Evolutionary conservation across 352 stramenopile species (phyloP).

Genomic region (Globisporangium sylvaticum): DNA sequence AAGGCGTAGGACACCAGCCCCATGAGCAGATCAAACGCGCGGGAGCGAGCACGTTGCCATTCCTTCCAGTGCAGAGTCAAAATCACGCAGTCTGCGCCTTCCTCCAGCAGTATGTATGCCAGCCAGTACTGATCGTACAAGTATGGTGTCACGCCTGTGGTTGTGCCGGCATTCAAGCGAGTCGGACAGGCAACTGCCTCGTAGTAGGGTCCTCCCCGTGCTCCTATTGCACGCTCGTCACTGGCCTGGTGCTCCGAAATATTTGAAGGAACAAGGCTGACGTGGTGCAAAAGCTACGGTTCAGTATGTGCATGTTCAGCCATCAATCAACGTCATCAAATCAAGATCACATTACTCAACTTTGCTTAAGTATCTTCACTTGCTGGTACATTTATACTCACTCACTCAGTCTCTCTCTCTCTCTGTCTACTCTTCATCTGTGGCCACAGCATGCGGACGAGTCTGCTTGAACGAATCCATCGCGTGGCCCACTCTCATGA

Average conservation of each 20-base stretch:
- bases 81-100: neutral
- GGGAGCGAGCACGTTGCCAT: neutral
- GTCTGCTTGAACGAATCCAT: constrained; percentile 56
- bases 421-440: neutral
- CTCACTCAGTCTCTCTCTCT: neutral
- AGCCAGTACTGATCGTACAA: neutral
- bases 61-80: neutral
- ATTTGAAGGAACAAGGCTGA: no score
- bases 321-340: neutral
- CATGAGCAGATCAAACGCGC: no score
- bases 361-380: neutral
- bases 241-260: no score
- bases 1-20: no score
- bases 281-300: no score
- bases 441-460: constrained; percentile 21
- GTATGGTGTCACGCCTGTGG: neutral
- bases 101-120: neutral
- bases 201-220: no score
- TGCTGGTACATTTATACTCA: neutral
- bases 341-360: neutral
- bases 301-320: neutral
- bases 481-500: constrained; percentile 32
- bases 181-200: neutral
- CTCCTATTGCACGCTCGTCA: no score
- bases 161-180: neutral